Evolutionary conservation across 805 yeast genomes (phyloP).

Genomic region (Saccharomycopsis capsularis): DNA sequence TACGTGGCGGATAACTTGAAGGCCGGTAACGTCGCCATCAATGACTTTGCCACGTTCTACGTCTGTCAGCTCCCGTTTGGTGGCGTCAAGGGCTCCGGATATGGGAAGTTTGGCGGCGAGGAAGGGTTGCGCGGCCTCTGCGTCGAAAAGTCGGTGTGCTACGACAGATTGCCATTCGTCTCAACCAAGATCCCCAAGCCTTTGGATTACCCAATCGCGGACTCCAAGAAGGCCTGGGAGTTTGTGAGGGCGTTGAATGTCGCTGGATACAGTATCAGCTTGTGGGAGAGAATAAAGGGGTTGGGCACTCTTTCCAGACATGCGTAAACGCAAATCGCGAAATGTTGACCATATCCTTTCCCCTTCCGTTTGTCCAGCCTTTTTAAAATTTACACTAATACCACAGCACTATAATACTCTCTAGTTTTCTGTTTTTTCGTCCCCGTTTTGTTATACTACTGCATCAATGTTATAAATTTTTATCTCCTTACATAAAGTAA

Average conservation of each 20-base stretch:
- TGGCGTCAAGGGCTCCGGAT: slow-evolving; percentile 87
- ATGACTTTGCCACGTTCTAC: slow-evolving; percentile 95
- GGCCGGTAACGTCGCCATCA: slow-evolving; percentile 92
- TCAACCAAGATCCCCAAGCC: slow-evolving; percentile 82
- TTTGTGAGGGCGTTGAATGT: slow-evolving; percentile 76
- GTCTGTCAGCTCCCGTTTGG: slow-evolving; percentile 97
- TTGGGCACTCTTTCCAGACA: slow-evolving; percentile 40
- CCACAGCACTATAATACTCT: too few species aligned
- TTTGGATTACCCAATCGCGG: slow-evolving; percentile 83
- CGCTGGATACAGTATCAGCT: slow-evolving; percentile 73
- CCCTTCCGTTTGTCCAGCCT: too few species aligned
- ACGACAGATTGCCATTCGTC: slow-evolving; percentile 71
- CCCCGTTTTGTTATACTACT: too few species aligned
- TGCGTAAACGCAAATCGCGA: too few species aligned
- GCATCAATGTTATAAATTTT: too few species aligned
- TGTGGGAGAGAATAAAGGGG: slow-evolving; percentile 61
- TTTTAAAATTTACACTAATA: too few species aligned
- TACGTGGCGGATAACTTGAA: slow-evolving; percentile 56
- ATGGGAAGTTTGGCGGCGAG: slow-evolving; percentile 96
- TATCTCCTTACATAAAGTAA: too few species aligned
- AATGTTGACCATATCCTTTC: too few species aligned
- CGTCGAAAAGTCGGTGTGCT: slow-evolving; percentile 78
- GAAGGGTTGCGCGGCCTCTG: slow-evolving; percentile 93
- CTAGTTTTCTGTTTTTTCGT: too few species aligned
- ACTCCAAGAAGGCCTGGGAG: slow-evolving; percentile 79